Conservation (phyloP, 495 filamentous ascomycete species). For the Neurospora intermedia region DNA sequence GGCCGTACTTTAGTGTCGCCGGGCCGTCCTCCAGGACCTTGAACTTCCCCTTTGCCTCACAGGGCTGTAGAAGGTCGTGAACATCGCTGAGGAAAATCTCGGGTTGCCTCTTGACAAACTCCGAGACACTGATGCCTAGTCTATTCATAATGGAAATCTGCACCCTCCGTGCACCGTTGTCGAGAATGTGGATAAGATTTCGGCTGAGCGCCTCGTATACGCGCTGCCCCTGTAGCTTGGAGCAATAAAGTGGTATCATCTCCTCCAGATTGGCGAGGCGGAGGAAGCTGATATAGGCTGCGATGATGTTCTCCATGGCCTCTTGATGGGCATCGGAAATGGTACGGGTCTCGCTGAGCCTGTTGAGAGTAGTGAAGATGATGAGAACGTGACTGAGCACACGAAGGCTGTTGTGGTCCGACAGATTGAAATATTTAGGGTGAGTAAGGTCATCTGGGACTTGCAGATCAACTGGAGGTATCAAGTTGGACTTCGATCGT, state of each 20-base stretch:
- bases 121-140: constrained; percentile 36
- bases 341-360: constrained; percentile 32
- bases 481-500: constrained; percentile 35
- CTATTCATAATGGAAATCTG: constrained; percentile 55
- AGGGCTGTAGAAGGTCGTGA: constrained; percentile 10
- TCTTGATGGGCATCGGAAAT: constrained; percentile 14
- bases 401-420: constrained; percentile 48
- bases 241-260: constrained; percentile 77
- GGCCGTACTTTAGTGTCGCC: constrained; percentile 35
- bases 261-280: constrained; percentile 56
- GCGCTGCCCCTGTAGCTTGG: constrained; percentile 48
- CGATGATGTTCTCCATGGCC: constrained; percentile 53
- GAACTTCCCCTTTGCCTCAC: constrained; percentile 31
- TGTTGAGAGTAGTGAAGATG: constrained; percentile 37
- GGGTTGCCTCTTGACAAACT: constrained; percentile 44
- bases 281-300: constrained; percentile 72
- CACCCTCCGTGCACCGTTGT: constrained; percentile 34
- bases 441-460: constrained; percentile 22
- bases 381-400: constrained; percentile 51
- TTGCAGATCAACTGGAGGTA: constrained; percentile 24
- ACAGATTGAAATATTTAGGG: constrained; percentile 34
- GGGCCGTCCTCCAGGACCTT: constrained; percentile 37
- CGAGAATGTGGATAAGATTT: constrained; percentile 44
- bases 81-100: constrained; percentile 41
- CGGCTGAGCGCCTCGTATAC: constrained; percentile 42